These are phyloP conservation scores for Cyberlindnera sargentensis DNA, from an alignment of 805 yeast genomes.

Conservation along the genomic window DNA sequence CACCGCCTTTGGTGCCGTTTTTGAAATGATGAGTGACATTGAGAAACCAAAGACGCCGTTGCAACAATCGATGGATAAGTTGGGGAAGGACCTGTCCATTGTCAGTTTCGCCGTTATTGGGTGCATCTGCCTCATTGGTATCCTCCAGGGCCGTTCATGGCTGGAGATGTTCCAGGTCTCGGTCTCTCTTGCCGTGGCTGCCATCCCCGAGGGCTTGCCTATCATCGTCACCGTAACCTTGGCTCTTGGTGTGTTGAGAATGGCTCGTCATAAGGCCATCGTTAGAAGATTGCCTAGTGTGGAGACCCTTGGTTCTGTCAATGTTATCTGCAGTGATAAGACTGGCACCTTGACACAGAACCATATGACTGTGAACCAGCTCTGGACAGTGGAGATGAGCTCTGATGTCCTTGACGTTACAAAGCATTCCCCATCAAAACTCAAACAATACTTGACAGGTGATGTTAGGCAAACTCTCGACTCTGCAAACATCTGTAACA, in stretches of 20 bases:
- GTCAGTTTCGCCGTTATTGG: slow-evolving; percentile 87
- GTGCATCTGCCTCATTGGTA: slow-evolving; percentile 83
- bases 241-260: slow-evolving; percentile 91
- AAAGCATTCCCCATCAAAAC: slow-evolving; percentile 33
- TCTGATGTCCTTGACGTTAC: slow-evolving; percentile 37
- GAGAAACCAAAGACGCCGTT: slow-evolving; percentile 98
- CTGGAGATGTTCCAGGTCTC: slow-evolving; percentile 97
- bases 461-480: slow-evolving; percentile 53
- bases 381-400: slow-evolving; percentile 69
- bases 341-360: slow-evolving; percentile 88
- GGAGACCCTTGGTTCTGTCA: slow-evolving; percentile 90
- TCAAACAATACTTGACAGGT: slow-evolving; percentile 38
- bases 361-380: slow-evolving; percentile 80
- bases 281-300: slow-evolving; percentile 92
- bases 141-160: slow-evolving; percentile 90
- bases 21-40: slow-evolving; percentile 89
- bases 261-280: slow-evolving; percentile 93
- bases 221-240: slow-evolving; percentile 96
- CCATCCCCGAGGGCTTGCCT: slow-evolving; percentile 98
- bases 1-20: slow-evolving; percentile 93
- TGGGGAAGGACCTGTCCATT: slow-evolving; percentile 84
- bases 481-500: slow-evolving; percentile 69
- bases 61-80: slow-evolving; percentile 90
- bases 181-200: slow-evolving; percentile 97
- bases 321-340: slow-evolving; percentile 88